Evolutionary conservation across 2,329 filamentous ascomycete species (phyloP).

Genomic region (Fusarium paranaense): DNA sequence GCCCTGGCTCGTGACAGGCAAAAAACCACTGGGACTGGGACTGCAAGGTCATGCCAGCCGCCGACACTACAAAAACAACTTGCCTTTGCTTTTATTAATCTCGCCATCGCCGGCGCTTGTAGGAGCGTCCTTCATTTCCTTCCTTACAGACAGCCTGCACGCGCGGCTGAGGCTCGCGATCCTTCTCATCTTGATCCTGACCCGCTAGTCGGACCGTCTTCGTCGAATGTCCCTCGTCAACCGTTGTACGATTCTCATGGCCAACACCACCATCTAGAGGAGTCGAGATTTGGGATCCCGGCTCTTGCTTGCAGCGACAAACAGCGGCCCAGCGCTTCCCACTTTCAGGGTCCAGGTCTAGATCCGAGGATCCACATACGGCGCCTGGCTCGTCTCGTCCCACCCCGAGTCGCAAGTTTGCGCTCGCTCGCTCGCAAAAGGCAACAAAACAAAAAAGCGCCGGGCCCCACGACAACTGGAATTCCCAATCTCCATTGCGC

Average conservation of each 20-base stretch:
- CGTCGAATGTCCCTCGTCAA: slow-evolving; percentile 22
- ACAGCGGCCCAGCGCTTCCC: background rate
- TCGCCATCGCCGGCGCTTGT: slow-evolving; percentile 12
- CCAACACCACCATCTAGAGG: slow-evolving; percentile 24
- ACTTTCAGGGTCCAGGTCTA: slow-evolving; percentile 36
- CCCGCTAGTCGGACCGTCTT: slow-evolving; percentile 37
- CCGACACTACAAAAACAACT: slow-evolving; percentile 12
- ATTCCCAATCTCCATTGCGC: slow-evolving; percentile 9
- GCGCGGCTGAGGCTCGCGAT: background rate
- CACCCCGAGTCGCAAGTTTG: slow-evolving; percentile 41
- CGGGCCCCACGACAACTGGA: slow-evolving; percentile 20
- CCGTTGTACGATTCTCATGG: slow-evolving; percentile 12
- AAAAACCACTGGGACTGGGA: background rate
- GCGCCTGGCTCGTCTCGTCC: slow-evolving; percentile 28
- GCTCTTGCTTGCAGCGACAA: slow-evolving; percentile 10
- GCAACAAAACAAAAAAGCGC: slow-evolving; percentile 34
- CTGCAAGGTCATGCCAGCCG: background rate
- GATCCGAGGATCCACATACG: slow-evolving; percentile 40
- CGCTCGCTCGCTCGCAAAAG: slow-evolving; percentile 33
- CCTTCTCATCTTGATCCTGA: background rate
- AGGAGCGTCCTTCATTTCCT: background rate
- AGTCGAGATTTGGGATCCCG: slow-evolving; percentile 7
- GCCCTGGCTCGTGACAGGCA: slow-evolving; percentile 32
- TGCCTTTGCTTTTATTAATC: slow-evolving; percentile 19
- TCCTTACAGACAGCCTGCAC: background rate